Base-by-base conservation (phyloP, 2,329 filamentous ascomycete genomes). In the Tolypocladium amazonense region DNA sequence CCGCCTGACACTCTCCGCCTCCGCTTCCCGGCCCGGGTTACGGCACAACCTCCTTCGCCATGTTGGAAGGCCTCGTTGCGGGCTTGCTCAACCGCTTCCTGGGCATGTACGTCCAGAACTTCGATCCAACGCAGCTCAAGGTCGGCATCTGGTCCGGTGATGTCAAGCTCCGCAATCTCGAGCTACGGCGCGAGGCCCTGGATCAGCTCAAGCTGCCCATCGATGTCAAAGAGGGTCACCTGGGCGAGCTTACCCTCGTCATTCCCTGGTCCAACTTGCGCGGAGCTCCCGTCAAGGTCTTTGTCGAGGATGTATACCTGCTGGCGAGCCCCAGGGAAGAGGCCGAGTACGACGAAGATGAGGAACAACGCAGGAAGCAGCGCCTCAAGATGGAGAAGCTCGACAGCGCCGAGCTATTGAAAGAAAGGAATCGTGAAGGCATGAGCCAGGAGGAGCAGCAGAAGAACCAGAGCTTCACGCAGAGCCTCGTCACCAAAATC, bases 61-160 rank as follows among this genome's bases (percentile, higher is more conserved):
- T 99, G 94, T 86, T 99, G 78, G 94, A 99, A 83, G 90, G 92
- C 67, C 83, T 99, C 68, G 94, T 97, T 65, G 92, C 94, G 69
- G 95, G 93, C 77, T 82, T 99, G 80, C 88, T 99, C 69, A 99
- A 99, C 80, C 89, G 95, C 80, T 97, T 99, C 77, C 79, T 99
- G 85, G 95, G 94, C 82, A 96, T 97, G 89, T 99, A 99, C 76
- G 93, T 99, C 76, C 92, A 96, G 83, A 97, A 99, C 77, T 99
- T 99, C 73, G 94, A 99, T 75, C 91, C 94, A 59, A 89, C 91
- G 70, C 94, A 99, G 79, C 83, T 99, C 65, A 99, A 99, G 73
- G 92, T 99, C 64, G 94, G 95, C 64, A 99, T 99, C 70, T 99
- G 93, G 94, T 96, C 90, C 27, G 94, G 95, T 68, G 94, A 99